phyloP scores from a whole-genome alignment of 2,329 filamentous ascomycete genomes.

The Colletotrichum eremochloae region DNA sequence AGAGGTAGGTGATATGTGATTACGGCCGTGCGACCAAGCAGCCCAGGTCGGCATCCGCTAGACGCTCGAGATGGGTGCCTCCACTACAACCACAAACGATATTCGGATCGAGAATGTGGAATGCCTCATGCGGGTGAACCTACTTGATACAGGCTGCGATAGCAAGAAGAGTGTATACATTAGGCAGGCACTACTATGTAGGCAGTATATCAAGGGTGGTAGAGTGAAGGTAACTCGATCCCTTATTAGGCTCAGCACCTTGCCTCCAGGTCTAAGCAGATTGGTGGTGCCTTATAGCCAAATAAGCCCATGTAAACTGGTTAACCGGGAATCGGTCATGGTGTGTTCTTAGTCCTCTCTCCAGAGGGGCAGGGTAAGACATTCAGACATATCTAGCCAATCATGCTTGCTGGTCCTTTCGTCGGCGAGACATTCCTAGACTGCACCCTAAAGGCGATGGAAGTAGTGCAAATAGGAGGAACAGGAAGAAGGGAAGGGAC shows the following conservation, averaged over 20 bases:
- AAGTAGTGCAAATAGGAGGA: neutral
- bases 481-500: slow-evolving; percentile 18
- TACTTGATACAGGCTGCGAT: neutral
- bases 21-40: no score
- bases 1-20: slow-evolving; percentile 2
- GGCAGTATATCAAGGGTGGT: neutral
- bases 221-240: neutral
- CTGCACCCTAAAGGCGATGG: neutral
- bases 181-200: neutral
- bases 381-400: neutral
- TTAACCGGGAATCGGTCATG: neutral
- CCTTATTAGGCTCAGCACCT: neutral
- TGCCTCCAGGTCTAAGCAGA: neutral
- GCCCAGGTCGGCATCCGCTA: neutral
- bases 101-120: neutral
- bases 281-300: neutral
- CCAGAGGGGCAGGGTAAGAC: neutral
- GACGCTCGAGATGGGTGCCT: neutral
- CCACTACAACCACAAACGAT: neutral
- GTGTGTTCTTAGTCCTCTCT: neutral
- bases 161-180: neutral
- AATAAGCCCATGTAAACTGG: neutral
- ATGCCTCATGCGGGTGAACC: neutral
- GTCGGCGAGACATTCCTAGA: neutral
- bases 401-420: slow-evolving; percentile 1